Percentiles rank a stretch among this genome's conserved stretches.
Evolutionary conservation across 257 asterid genomes (phyloP).

Genomic region (Nicotiana otophora): DNA sequence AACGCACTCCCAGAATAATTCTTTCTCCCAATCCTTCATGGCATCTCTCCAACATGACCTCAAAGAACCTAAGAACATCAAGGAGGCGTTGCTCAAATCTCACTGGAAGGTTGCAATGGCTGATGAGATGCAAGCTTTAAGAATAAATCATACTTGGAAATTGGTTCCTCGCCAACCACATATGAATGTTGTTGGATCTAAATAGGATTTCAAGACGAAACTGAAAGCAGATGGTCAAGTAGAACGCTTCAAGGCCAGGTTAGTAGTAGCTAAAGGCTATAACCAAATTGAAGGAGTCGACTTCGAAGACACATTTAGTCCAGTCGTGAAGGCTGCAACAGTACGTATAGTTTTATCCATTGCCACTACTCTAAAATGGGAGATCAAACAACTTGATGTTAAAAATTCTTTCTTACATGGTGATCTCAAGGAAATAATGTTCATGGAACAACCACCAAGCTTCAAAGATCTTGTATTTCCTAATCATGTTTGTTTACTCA

Average conservation of each 20-base stretch:
- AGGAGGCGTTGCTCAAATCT: too few relatives aligned
- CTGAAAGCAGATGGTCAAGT: neutral
- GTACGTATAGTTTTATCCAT: neutral
- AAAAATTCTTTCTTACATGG: neutral
- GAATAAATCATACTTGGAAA: too few relatives aligned
- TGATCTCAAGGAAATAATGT: too few relatives aligned
- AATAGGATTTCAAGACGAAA: too few relatives aligned
- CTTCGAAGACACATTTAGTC: neutral
- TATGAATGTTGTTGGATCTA: too few relatives aligned
- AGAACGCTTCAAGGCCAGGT: neutral
- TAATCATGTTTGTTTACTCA: neutral
- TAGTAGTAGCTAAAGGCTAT: neutral
- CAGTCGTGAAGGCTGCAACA: neutral
- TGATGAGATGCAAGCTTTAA: too few relatives aligned
- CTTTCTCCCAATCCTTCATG: too few relatives aligned
- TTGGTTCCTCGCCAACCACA: too few relatives aligned
- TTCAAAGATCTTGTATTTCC: neutral
- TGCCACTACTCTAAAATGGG: neutral
- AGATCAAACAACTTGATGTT: neutral
- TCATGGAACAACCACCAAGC: neutral
- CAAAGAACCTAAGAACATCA: too few relatives aligned
- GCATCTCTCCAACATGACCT: too few relatives aligned
- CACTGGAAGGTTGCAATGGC: too few relatives aligned
- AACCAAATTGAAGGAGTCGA: neutral
- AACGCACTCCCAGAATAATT: too few relatives aligned